phyloP scores from a whole-genome alignment of 176 grass and related monocot species.

The Paspalum vaginatum region DNA sequence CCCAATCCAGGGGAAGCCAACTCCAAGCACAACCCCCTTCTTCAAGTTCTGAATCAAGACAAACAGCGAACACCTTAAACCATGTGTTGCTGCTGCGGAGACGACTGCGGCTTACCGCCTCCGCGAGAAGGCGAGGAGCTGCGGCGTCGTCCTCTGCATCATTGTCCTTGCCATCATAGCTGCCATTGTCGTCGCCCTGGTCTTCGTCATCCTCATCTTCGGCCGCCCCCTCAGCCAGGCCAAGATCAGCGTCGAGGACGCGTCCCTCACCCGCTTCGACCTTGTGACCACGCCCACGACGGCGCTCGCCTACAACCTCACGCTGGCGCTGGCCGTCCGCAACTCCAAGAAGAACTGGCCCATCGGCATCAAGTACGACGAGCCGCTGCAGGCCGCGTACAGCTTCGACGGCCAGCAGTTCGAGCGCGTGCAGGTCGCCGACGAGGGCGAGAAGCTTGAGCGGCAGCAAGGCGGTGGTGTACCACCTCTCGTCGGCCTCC shows the following conservation, averaged over 20 bases:
- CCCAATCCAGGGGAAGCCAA: too few species aligned
- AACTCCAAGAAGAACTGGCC: slow-evolving; percentile 46
- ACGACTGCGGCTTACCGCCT: too few species aligned
- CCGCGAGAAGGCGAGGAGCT: too few species aligned
- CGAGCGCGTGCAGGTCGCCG: slow-evolving; percentile 41
- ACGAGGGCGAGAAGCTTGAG: slow-evolving; percentile 9
- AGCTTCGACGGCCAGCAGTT: slow-evolving; percentile 49
- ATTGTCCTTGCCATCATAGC: too few species aligned
- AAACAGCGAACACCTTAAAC: too few species aligned
- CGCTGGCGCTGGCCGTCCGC: slow-evolving; percentile 27
- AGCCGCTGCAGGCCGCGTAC: slow-evolving; percentile 41
- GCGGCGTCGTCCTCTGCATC: too few species aligned
- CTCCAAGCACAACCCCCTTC: too few species aligned
- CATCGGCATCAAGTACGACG: slow-evolving; percentile 40
- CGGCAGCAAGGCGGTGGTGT: slow-evolving; percentile 32
- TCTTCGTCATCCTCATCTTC: slow-evolving; percentile 26
- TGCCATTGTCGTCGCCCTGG: background rate
- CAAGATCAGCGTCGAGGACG: slow-evolving; percentile 31
- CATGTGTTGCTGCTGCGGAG: too few species aligned
- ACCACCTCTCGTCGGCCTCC: background rate
- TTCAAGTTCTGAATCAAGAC: too few species aligned
- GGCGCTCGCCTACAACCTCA: slow-evolving; percentile 50
- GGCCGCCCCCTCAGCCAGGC: slow-evolving; percentile 21
- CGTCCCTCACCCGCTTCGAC: slow-evolving; percentile 46
- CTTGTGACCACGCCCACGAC: slow-evolving; percentile 2